A percentile compares a stretch with the other conserved stretches of the same genome.
Conservation (phyloP, 345 rosid species). For the Boechera retrofracta region DNA sequence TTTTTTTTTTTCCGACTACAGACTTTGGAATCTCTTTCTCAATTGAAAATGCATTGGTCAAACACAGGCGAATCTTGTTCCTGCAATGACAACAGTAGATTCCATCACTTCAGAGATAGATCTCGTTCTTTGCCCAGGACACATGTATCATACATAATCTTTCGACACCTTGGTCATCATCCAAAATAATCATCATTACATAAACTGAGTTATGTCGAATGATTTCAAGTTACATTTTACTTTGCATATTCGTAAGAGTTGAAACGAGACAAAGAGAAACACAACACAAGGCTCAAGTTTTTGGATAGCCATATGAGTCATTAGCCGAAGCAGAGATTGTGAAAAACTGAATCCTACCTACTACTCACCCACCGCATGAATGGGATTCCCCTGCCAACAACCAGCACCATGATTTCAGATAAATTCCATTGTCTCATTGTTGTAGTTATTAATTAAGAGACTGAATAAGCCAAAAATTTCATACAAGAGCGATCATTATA, state of each 20-base stretch:
- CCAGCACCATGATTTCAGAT: slow-evolving; percentile 13
- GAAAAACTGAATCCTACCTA: slow-evolving; percentile 37
- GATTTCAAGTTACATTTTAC: slow-evolving; percentile 9
- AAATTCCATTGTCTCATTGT: neutral
- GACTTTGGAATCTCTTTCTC: too few species aligned
- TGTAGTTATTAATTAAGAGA: neutral
- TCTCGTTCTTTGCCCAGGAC: slow-evolving; percentile 49
- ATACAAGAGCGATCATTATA: neutral
- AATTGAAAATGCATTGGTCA: too few species aligned
- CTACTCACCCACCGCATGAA: slow-evolving; percentile 62
- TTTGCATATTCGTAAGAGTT: neutral
- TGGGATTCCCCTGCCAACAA: slow-evolving; percentile 64
- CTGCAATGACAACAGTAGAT: too few species aligned
- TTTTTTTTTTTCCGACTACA: too few species aligned
- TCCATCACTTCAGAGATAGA: slow-evolving; percentile 46
- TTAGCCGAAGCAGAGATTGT: slow-evolving; percentile 3
- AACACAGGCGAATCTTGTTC: too few species aligned
- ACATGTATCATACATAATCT: slow-evolving; percentile 3
- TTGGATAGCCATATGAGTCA: slow-evolving; percentile 12
- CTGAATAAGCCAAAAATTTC: neutral
- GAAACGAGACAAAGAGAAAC: slow-evolving; percentile 17
- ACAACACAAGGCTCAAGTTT: slow-evolving; percentile 33
- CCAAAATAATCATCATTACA: neutral
- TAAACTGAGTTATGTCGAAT: slow-evolving; percentile 7
- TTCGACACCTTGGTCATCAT: neutral